Base-by-base conservation (phyloP, 805 yeast genomes). In the Candida orba region DNA sequence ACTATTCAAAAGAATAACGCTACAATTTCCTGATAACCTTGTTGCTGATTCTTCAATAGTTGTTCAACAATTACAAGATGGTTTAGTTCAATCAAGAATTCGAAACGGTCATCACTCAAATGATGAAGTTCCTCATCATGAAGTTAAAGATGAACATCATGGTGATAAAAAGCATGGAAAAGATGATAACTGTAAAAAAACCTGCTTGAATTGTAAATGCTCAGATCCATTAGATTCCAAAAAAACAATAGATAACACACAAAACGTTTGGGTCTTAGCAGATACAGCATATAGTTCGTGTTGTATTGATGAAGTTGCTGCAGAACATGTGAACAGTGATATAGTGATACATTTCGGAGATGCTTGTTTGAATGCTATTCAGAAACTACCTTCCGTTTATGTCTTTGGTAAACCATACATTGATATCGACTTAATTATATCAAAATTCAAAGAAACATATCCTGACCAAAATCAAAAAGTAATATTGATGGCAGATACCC, bases 261-360 rank as follows among this genome's bases (percentile, higher is more conserved):
- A 71, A 51, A 66, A 73, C 40, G 72, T 84, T 10, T 91, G 91
- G 85, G 76, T 91, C 15, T 66, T 93, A 32, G 99, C 98, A 0
- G 99, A 93, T 58, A 91, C 99, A 0, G 88, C 97, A 0, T 93
- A 93, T 57, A 86, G 96, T 25, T 72, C 96, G 1, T 93, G 99
- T 63, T 93, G 99, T 65, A 83, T 91, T 10, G 99, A 93, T 62
- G 97, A 90, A 57, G 95, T 91, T 24, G 98, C 99, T 0, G 95
- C 96, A 1, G 90, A 85, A 57, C 99, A 93, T 62, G 95, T 91
- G 14, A 59, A 68, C 7, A 89, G 93, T 7, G 96, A 91, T 50
- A 64, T 84, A 5, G 87, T 93, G 25, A 79, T 90, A 2, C 99
- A 93, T 63, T 87, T 90, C 63, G 99, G 99, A 3, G 95, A 88